Evolutionary conservation across 345 rosid species (phyloP).

Genomic region (Brassica cretica): DNA sequence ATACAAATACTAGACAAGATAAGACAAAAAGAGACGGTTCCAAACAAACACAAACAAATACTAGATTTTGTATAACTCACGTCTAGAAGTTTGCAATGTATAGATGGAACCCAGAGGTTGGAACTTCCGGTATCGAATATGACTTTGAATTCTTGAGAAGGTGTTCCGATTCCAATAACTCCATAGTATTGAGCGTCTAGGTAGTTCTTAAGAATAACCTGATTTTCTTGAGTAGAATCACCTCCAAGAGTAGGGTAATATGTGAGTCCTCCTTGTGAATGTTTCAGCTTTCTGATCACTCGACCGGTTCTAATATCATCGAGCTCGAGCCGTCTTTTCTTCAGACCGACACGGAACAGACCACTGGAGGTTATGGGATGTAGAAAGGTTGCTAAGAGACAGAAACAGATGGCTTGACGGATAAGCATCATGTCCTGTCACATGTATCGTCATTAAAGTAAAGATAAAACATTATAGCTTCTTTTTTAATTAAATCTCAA

Average conservation of each 20-base stretch:
- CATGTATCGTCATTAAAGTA: neutral
- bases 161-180: conserved; percentile 73
- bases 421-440: conserved; percentile 32
- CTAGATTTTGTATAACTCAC: conserved; percentile 45
- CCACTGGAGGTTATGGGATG: conserved; percentile 54
- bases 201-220: conserved; percentile 67
- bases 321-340: conserved; percentile 59
- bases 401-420: conserved; percentile 41
- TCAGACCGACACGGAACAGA: conserved; percentile 56
- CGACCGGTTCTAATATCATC: conserved; percentile 45
- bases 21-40: neutral
- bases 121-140: conserved; percentile 86
- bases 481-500: no score
- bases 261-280: conserved; percentile 10
- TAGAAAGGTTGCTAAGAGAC: conserved; percentile 46
- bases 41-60: neutral
- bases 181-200: conserved; percentile 75
- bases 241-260: neutral
- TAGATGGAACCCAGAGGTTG: conserved; percentile 86
- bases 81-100: conserved; percentile 56
- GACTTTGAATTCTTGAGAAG: conserved; percentile 73
- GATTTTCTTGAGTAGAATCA: conserved; percentile 38
- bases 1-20: neutral
- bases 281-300: conserved; percentile 39
- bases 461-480: no score